Evolutionary conservation across 345 rosid species (phyloP).

Genomic region (Citrus mangshanensis): DNA sequence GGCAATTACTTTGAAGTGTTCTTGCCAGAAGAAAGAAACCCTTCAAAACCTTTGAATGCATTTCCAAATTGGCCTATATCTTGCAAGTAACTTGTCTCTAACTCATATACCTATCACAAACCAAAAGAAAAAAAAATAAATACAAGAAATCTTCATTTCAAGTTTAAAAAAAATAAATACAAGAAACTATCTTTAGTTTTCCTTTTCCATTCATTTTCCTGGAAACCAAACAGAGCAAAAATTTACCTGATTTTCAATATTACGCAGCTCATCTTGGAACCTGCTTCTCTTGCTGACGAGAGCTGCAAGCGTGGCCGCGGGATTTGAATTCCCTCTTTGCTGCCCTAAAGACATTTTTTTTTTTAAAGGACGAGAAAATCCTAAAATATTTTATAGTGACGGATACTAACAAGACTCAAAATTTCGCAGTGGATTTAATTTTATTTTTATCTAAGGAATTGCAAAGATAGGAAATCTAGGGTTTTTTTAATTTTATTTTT

Average conservation of each 20-base stretch:
- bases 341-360: conserved; percentile 27
- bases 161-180: not conserved
- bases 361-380: not conserved
- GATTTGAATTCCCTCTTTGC: conserved; percentile 30
- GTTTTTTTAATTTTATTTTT: not conserved
- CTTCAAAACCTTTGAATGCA: conserved; percentile 46
- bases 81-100: conserved; percentile 44
- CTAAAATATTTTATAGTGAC: not conserved
- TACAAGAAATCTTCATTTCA: too few species aligned
- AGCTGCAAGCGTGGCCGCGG: conserved; percentile 38
- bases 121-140: not conserved
- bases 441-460: not conserved
- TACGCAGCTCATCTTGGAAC: conserved; percentile 69
- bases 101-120: conserved; percentile 34
- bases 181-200: not conserved
- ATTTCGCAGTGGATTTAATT: not conserved
- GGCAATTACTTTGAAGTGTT: conserved; percentile 35
- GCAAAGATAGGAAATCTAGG: not conserved
- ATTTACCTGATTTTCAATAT: conserved; percentile 63
- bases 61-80: conserved; percentile 39
- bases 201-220: not conserved
- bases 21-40: conserved; percentile 48
- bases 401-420: not conserved
- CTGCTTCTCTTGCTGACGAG: conserved; percentile 54
- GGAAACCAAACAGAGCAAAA: not conserved